phyloP scores from a whole-genome alignment of 805 yeast genomes.

The Sugiyamaella chiloensis region DNA sequence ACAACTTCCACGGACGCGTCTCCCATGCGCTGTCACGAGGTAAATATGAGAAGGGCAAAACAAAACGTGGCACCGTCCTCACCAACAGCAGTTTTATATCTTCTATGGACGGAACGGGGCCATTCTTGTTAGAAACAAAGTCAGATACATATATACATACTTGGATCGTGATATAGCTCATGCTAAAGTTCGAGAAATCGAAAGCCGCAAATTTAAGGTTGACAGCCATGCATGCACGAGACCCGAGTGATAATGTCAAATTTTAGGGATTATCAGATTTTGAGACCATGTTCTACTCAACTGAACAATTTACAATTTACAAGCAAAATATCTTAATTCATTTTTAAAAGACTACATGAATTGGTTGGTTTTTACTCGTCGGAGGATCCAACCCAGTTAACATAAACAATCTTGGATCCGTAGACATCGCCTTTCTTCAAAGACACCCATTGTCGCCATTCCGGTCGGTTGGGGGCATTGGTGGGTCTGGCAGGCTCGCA shows the following conservation, averaged over 20 bases:
- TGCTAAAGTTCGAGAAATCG: no score
- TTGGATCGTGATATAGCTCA: conserved; percentile 2
- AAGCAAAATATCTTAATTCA: no score
- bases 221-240: neutral
- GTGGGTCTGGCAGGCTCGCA: conserved; percentile 60
- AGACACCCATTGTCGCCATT: conserved; percentile 50
- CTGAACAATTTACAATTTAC: no score
- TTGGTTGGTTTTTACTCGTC: no score
- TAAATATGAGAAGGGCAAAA: conserved; percentile 11
- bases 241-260: no score
- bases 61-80: conserved; percentile 4
- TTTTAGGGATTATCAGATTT: no score
- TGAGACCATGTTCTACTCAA: no score
- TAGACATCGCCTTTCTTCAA: conserved; percentile 49
- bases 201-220: no score
- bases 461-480: conserved; percentile 47
- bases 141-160: neutral
- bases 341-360: no score
- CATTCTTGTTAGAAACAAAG: neutral
- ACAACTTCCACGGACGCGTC: conserved; percentile 9
- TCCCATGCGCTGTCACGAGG: conserved; percentile 17
- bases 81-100: conserved; percentile 7
- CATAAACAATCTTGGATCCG: conserved; percentile 44
- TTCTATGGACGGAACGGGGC: neutral
- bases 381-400: conserved; percentile 23